Conservation (phyloP, 352 stramenopile species). For the Phytophthora pseudosyringae region DNA sequence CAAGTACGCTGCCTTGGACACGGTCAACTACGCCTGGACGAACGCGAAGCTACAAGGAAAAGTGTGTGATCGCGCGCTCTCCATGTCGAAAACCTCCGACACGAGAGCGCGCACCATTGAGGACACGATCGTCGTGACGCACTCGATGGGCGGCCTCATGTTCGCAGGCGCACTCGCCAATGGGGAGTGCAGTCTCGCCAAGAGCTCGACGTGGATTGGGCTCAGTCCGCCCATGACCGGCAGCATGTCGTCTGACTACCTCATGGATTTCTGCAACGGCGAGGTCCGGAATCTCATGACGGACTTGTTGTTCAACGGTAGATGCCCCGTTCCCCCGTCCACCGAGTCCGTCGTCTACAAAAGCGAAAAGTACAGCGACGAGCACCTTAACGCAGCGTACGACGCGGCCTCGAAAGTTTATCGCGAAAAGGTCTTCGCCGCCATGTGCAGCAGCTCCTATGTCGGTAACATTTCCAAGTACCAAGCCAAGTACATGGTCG, state of each 20-base stretch:
- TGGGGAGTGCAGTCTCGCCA: slow-evolving; percentile 16
- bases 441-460: slow-evolving; percentile 48
- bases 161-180: slow-evolving; percentile 32
- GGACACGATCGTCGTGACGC: slow-evolving; percentile 46
- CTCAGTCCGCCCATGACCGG: slow-evolving; percentile 45
- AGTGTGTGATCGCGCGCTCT: slow-evolving; percentile 40
- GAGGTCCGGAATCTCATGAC: slow-evolving; percentile 32
- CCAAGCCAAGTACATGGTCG: slow-evolving; percentile 42
- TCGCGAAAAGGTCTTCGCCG: slow-evolving; percentile 39
- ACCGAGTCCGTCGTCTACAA: slow-evolving; percentile 39
- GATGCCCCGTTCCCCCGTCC: slow-evolving; percentile 41
- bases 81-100: slow-evolving; percentile 19
- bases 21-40: slow-evolving; percentile 56
- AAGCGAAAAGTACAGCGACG: slow-evolving; percentile 29
- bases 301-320: slow-evolving; percentile 31
- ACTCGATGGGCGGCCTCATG: slow-evolving; percentile 53
- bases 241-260: slow-evolving; percentile 51
- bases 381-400: slow-evolving; percentile 27
- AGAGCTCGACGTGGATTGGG: slow-evolving; percentile 42
- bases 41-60: slow-evolving; percentile 39
- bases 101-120: slow-evolving; percentile 20
- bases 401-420: slow-evolving; percentile 33
- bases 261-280: slow-evolving; percentile 46
- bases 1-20: slow-evolving; percentile 60
- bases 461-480: slow-evolving; percentile 51